Evolutionary conservation across 129 eudicot genomes (phyloP).

Genomic region (Scalesia atractyloides): DNA sequence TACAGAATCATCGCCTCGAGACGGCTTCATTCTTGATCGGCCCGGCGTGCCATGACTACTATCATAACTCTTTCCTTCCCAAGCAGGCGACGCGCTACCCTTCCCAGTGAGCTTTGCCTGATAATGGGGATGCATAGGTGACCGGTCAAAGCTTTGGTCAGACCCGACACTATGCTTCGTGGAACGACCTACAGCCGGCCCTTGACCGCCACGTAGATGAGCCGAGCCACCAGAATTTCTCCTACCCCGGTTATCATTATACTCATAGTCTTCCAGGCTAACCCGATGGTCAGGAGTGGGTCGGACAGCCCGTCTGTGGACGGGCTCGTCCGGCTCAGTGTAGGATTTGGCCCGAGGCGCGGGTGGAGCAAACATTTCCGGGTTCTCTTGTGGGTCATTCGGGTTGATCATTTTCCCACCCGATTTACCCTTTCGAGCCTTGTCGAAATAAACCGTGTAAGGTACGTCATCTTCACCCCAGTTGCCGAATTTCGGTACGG

Average conservation of each 20-base stretch:
- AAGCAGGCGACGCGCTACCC: conserved; percentile 59
- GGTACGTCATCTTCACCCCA: conserved; percentile 84
- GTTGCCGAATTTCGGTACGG: conserved; percentile 86
- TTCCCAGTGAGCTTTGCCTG: conserved; percentile 49
- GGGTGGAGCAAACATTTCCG: conserved; percentile 55
- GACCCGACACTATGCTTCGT: conserved; percentile 56
- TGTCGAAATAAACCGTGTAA: conserved; percentile 80
- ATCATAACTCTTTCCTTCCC: conserved; percentile 61
- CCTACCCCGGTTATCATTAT: conserved; percentile 38
- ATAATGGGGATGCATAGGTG: conserved; percentile 76
- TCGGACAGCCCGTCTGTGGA: conserved; percentile 36
- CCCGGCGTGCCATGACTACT: conserved; percentile 72
- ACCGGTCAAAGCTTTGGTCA: conserved; percentile 67
- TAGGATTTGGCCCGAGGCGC: conserved; percentile 39
- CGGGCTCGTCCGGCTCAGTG: conserved; percentile 42
- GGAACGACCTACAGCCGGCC: conserved; percentile 53
- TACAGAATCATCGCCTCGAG: conserved; percentile 66
- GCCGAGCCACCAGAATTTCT: conserved; percentile 42
- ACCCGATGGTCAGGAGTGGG: conserved; percentile 39
- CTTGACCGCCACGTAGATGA: conserved; percentile 57
- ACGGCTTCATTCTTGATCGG: conserved; percentile 58
- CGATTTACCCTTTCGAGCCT: conserved; percentile 65
- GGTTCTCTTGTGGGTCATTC: conserved; percentile 85
- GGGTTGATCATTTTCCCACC: conserved; percentile 90
- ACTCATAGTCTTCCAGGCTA: conserved; percentile 55